Evolutionary conservation across 768 basidiomycete genomes (phyloP), one percentile per base, ranked within the genome.

Genomic region (Hygrophoropsis aurantiaca): DNA sequence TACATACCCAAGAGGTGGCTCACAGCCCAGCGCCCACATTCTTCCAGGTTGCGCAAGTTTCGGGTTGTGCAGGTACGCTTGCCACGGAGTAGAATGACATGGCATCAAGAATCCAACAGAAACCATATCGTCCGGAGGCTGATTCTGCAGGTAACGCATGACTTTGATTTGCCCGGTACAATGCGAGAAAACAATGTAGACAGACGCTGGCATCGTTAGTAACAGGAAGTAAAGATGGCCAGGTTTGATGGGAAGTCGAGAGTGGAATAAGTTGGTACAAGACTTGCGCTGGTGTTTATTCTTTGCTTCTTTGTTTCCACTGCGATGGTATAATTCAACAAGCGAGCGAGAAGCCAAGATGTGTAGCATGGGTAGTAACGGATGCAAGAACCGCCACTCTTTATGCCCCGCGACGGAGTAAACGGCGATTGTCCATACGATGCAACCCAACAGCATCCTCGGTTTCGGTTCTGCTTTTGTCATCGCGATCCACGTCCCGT

Each of bases 361-460:
- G 55, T 97, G 85, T 33, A 95, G 68, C 24, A 92, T 66, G 1
- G 97, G 94, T 3, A 98, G 73, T 16, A 97, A 63, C 0, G 95
- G 94, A 54, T 97, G 94, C 6, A 98, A 71, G 70, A 99, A 98
- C 7, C 97, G 78, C 93, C 94, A 97, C 74, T 99, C 97, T 58
- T 98, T 98, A 71, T 99, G 97, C 1, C 87, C 85, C 2, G 88
- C 76, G 3, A 87, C 51, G 7, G 95, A 97, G 62, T 90, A 93
- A 5, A 87, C 61, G 2, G 59, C 57, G 24, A 85, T 62, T 0
- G 86, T 82, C 85, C 88, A 91, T 16, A 69, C 51, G 2, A 86
- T 54, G 42, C 66, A 20, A 74, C 66, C 69, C 0, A 82, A 63
- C 59, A 92, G 73, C 16, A 68, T 71, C 35, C 56, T 65, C 20